phyloP scores from a whole-genome alignment of 2,329 filamentous ascomycete genomes.

The Dothistroma pini region DNA sequence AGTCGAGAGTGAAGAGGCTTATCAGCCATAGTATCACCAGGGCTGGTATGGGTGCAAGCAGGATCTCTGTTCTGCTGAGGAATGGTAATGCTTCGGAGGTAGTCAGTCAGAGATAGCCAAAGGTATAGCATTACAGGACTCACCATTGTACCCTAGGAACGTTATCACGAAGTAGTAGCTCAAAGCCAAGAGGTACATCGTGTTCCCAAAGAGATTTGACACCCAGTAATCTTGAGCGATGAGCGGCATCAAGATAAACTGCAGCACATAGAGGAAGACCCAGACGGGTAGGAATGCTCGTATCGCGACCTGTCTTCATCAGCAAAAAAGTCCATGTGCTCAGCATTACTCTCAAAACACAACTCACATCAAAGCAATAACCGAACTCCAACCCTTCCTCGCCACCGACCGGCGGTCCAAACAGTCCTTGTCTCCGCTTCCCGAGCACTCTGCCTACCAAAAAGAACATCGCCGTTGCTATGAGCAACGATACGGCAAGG shows the following conservation, averaged over 20 bases:
- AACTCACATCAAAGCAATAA: constrained; percentile 64
- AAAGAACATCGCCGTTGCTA: constrained; percentile 62
- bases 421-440: constrained; percentile 54
- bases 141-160: constrained; percentile 64
- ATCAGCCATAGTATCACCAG: constrained; percentile 57
- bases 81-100: constrained; percentile 55
- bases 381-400: constrained; percentile 63
- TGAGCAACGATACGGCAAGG: constrained; percentile 55
- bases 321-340: neutral
- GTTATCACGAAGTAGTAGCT: constrained; percentile 66
- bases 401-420: constrained; percentile 48
- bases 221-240: constrained; percentile 54
- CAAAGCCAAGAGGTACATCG: constrained; percentile 62
- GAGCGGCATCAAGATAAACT: constrained; percentile 64
- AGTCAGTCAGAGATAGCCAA: constrained; percentile 14
- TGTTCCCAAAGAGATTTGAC: constrained; percentile 60
- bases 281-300: constrained; percentile 66
- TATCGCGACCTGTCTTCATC: constrained; percentile 52
- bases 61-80: constrained; percentile 62
- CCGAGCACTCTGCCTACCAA: constrained; percentile 60
- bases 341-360: neutral
- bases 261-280: constrained; percentile 63
- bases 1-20: constrained; percentile 50
- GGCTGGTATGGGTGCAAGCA: constrained; percentile 59
- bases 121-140: constrained; percentile 10